Conservation (phyloP, 495 filamentous ascomycete genomes). For the Podospora appendiculata region DNA sequence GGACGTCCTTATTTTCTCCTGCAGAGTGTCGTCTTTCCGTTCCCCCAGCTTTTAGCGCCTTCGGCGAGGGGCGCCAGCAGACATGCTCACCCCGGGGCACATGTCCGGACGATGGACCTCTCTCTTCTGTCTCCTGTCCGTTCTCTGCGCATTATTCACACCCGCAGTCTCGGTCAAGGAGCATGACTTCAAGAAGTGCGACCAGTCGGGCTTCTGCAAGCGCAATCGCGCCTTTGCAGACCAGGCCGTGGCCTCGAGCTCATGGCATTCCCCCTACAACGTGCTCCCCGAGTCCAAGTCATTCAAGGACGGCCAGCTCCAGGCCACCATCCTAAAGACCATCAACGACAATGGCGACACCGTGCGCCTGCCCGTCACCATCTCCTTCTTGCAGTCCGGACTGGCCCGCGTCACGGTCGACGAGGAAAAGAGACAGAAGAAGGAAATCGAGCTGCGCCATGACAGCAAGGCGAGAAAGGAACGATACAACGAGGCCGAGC, state of each 20-base stretch:
- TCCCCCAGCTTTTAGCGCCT: conserved; percentile 3
- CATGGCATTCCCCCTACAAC: conserved; percentile 77
- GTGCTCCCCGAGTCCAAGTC: conserved; percentile 62
- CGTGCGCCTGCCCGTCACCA: conserved; percentile 70
- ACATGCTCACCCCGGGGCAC: conserved; percentile 35
- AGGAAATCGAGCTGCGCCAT: conserved; percentile 80
- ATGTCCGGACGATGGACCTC: conserved; percentile 50
- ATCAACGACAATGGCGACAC: conserved; percentile 50
- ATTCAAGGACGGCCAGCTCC: conserved; percentile 73
- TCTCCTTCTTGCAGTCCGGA: conserved; percentile 85
- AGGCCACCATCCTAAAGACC: conserved; percentile 71
- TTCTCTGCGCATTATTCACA: conserved; percentile 32
- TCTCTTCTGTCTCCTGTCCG: conserved; percentile 33
- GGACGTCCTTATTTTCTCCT: conserved; percentile 2
- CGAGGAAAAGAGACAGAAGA: conserved; percentile 81
- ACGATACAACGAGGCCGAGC: conserved; percentile 82
- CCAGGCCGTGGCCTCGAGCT: conserved; percentile 51
- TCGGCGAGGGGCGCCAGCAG: conserved; percentile 10
- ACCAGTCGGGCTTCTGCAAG: conserved; percentile 92
- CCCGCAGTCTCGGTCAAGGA: conserved; percentile 74
- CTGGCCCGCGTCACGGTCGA: conserved; percentile 80
- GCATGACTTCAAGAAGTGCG: conserved; percentile 91
- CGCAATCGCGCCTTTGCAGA: conserved; percentile 89
- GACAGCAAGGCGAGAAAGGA: conserved; percentile 81
- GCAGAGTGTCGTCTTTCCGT: background rate